A percentile compares a stretch with the other conserved stretches of the same genome.
Evolutionary conservation across 2,329 filamentous ascomycete species (phyloP).

Genomic region (Neofusicoccum parvum): DNA sequence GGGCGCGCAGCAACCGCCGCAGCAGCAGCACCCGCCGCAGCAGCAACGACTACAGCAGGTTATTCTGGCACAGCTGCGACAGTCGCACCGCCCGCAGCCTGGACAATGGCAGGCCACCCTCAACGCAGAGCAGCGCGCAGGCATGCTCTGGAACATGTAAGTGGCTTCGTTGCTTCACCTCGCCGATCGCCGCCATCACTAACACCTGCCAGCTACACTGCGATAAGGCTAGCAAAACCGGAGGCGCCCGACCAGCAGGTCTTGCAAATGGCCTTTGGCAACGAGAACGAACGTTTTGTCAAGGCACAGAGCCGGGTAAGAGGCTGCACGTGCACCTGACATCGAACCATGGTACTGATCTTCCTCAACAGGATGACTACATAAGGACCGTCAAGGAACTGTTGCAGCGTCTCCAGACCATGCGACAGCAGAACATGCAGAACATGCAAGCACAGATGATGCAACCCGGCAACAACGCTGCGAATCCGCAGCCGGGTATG

Average conservation of each 20-base stretch:
- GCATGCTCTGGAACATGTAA: conserved; percentile 18
- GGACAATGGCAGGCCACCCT: conserved; percentile 8
- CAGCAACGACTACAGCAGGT: conserved; percentile 14
- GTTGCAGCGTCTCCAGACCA: neutral
- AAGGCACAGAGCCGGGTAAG: neutral
- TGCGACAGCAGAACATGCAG: conserved; percentile 16
- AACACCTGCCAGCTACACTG: conserved; percentile 6
- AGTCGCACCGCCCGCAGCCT: conserved; percentile 1
- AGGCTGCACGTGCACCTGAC: neutral
- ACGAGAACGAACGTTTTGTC: neutral
- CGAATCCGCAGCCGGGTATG: conserved; percentile 32
- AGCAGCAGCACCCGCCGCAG: neutral
- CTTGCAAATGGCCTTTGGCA: neutral
- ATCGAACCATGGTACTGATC: neutral
- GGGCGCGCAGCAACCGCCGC: conserved; percentile 14
- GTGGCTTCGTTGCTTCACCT: neutral
- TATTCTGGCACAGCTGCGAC: conserved; percentile 6
- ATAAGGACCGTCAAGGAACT: neutral
- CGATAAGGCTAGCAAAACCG: conserved; percentile 7
- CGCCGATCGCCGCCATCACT: neutral
- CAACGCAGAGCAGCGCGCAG: neutral
- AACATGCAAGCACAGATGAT: conserved; percentile 15
- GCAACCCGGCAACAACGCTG: conserved; percentile 4
- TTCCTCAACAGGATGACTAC: conserved; percentile 9
- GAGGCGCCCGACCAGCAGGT: conserved; percentile 3